A percentile compares a stretch with the other conserved stretches of the same genome.
phyloP scores from a whole-genome alignment of 202 grass and related monocot genomes.

The Zoysia matrella region DNA sequence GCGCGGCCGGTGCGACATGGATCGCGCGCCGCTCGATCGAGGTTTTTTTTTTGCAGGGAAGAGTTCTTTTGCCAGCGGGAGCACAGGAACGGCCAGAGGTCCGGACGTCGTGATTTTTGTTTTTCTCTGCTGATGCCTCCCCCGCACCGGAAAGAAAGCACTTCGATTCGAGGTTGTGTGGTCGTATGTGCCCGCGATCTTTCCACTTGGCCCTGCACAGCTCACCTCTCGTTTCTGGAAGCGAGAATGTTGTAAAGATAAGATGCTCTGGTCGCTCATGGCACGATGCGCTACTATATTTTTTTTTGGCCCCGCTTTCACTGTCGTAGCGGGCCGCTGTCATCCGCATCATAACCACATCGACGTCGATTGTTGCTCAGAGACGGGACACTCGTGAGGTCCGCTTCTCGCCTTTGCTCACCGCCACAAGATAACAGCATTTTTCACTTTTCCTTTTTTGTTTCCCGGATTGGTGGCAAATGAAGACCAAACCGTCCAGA shows the following conservation, averaged over 20 bases:
- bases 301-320: not conserved
- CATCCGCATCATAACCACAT: not conserved
- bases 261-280: not conserved
- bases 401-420: not conserved
- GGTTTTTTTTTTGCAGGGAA: no score
- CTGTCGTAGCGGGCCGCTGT: not conserved
- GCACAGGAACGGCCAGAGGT: no score
- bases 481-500: not conserved
- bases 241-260: not conserved
- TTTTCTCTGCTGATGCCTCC: not conserved
- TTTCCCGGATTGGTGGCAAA: not conserved
- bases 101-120: no score
- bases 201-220: not conserved
- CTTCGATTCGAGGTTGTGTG: not conserved
- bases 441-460: not conserved
- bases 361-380: not conserved
- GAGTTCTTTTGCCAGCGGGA: no score
- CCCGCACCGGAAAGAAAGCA: not conserved
- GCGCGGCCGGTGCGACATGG: no score
- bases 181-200: not conserved
- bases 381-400: not conserved
- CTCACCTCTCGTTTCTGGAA: constrained; percentile 18
- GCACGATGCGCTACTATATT: not conserved
- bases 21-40: no score
- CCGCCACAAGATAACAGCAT: not conserved